phyloP scores from a whole-genome alignment of 108 stramenopile species.

The Cyclotella baltica region DNA sequence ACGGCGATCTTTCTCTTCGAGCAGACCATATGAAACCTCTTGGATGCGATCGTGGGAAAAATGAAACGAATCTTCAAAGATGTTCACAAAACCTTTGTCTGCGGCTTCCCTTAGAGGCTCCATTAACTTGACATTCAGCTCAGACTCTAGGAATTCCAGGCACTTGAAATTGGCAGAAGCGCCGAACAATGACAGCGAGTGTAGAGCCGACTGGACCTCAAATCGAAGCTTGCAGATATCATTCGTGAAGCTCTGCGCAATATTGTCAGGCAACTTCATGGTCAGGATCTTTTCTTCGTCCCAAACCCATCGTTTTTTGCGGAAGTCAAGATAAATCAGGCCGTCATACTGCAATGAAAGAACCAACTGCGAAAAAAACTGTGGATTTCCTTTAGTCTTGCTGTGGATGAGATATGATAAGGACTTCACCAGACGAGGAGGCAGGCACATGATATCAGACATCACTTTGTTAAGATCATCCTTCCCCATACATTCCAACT shows the following conservation, averaged over 20 bases:
- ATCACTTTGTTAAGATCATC: slow-evolving; percentile 10
- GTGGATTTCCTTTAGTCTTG: slow-evolving; percentile 29
- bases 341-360: not conserved
- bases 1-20: not conserved
- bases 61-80: not conserved
- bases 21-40: slow-evolving; percentile 30
- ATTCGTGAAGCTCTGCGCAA: slow-evolving; percentile 4
- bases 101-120: slow-evolving; percentile 2
- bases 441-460: slow-evolving; percentile 14
- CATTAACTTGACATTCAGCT: not conserved
- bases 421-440: slow-evolving; percentile 6
- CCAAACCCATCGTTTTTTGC: slow-evolving; percentile 35
- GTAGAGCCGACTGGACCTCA: not conserved
- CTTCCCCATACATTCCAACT: slow-evolving; percentile 15
- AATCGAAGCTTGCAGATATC: not conserved
- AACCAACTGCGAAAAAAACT: slow-evolving; percentile 10
- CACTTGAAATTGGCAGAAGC: not conserved
- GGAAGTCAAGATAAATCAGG: slow-evolving; percentile 5
- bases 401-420: slow-evolving; percentile 12
- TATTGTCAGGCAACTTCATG: slow-evolving; percentile 2
- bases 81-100: slow-evolving; percentile 18
- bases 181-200: not conserved
- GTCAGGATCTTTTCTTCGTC: slow-evolving; percentile 4
- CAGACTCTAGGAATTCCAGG: not conserved
- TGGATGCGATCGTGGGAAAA: slow-evolving; percentile 37